phyloP scores from a whole-genome alignment of 345 rosid species.

The Turritis glabra region DNA sequence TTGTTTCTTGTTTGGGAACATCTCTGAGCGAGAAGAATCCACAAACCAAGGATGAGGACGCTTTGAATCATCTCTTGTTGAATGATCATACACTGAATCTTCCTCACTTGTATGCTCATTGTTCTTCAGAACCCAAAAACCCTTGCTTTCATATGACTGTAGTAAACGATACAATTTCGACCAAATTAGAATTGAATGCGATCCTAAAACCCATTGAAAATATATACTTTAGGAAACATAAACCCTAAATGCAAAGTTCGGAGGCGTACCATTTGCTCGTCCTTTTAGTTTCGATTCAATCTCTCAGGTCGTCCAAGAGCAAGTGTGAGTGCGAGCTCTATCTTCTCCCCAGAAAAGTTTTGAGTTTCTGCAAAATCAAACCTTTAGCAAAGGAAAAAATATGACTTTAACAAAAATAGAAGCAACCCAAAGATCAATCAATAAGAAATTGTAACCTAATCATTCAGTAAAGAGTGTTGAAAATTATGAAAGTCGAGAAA shows the following conservation, averaged over 20 bases:
- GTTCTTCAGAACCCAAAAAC: constrained; percentile 64
- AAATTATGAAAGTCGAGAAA: not conserved
- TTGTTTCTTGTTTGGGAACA: constrained; percentile 80
- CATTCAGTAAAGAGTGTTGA: constrained; percentile 13
- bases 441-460: constrained; percentile 10
- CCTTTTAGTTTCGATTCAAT: constrained; percentile 1
- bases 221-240: not conserved
- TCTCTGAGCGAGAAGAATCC: constrained; percentile 60
- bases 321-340: not conserved
- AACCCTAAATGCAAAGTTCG: constrained; percentile 24
- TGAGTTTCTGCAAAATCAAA: not conserved
- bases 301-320: constrained; percentile 2
- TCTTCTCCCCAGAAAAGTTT: constrained; percentile 16
- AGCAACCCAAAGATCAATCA: not conserved
- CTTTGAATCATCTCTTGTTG: constrained; percentile 64
- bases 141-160: constrained; percentile 63
- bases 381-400: not conserved
- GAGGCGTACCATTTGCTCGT: constrained; percentile 14
- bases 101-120: constrained; percentile 49
- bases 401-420: not conserved
- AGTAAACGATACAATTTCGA: not conserved
- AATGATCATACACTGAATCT: constrained; percentile 53
- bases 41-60: constrained; percentile 76
- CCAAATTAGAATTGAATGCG: constrained; percentile 12
- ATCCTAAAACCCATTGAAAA: not conserved